Evolutionary conservation across 2,329 filamentous ascomycete genomes (phyloP).

Genomic region (Falciphora oryzae): DNA sequence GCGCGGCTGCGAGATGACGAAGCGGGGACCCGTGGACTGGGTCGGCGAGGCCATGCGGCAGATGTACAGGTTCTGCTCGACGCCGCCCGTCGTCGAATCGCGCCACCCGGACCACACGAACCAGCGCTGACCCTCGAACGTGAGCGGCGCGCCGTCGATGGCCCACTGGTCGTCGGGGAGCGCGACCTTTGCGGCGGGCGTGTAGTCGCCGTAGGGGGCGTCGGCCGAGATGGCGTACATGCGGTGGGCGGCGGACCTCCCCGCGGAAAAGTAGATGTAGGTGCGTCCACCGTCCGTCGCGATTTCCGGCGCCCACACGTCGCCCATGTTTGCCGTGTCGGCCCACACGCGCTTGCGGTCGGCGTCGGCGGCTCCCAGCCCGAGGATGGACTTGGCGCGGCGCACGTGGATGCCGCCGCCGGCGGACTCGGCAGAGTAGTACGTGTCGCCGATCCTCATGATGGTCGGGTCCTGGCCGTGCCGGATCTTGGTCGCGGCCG

Average conservation of each 20-base stretch:
- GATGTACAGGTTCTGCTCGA: slow-evolving; percentile 20
- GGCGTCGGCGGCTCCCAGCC: slow-evolving; percentile 13
- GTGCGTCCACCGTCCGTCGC: slow-evolving; percentile 13
- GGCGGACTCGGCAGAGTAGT: slow-evolving; percentile 20
- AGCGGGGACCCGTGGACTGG: slow-evolving; percentile 15
- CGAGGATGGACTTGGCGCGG: slow-evolving; percentile 15
- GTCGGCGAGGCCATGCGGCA: slow-evolving; percentile 19
- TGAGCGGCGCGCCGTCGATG: slow-evolving; percentile 20
- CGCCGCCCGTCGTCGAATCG: slow-evolving; percentile 8
- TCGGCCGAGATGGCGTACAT: slow-evolving; percentile 21
- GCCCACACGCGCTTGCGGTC: slow-evolving; percentile 13
- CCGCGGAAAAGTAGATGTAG: slow-evolving; percentile 20
- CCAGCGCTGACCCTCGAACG: slow-evolving; percentile 17
- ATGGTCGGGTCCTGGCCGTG: slow-evolving; percentile 18
- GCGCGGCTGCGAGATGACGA: slow-evolving; percentile 21
- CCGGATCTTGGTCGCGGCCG: slow-evolving; percentile 13
- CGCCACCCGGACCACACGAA: slow-evolving; percentile 23
- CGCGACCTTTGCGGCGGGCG: slow-evolving; percentile 15
- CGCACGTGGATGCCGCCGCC: slow-evolving; percentile 17
- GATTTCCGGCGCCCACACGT: slow-evolving; percentile 16
- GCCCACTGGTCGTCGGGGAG: slow-evolving; percentile 21
- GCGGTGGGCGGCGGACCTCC: slow-evolving; percentile 15
- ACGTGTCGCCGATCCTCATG: slow-evolving; percentile 16
- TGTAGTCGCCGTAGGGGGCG: slow-evolving; percentile 15
- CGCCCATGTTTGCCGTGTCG: slow-evolving; percentile 10